phyloP scores from a whole-genome alignment of 1,139 yeast genomes.

The Blastobotrys persicus region DNA sequence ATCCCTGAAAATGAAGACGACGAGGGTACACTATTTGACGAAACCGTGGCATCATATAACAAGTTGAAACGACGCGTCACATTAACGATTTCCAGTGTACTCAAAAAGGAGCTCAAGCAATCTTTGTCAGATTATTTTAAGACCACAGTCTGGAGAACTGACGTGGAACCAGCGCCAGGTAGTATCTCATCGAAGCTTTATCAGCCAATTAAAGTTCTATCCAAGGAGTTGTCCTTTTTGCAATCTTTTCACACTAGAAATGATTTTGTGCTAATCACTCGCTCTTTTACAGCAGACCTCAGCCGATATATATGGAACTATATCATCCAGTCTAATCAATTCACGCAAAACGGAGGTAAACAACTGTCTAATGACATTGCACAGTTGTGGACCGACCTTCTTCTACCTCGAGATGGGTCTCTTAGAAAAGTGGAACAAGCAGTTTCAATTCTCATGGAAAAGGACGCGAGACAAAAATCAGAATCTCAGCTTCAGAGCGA shows the following conservation, averaged over 20 bases:
- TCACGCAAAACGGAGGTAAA: constrained; percentile 52
- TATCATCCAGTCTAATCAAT: constrained; percentile 62
- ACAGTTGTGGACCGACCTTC: constrained; percentile 40
- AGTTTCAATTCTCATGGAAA: constrained; percentile 23
- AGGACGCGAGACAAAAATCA: constrained; percentile 2
- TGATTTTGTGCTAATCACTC: constrained; percentile 29
- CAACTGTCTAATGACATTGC: constrained; percentile 58
- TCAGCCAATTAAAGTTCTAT: constrained; percentile 39
- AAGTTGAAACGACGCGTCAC: constrained; percentile 43
- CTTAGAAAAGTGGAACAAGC: constrained; percentile 26
- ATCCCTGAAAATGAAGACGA: constrained; percentile 32
- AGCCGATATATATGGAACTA: constrained; percentile 54
- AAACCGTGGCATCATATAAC: constrained; percentile 49
- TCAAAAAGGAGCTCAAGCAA: constrained; percentile 50
- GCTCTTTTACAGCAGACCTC: constrained; percentile 46
- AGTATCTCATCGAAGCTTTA: constrained; percentile 39
- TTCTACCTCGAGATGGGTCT: constrained; percentile 34
- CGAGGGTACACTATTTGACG: constrained; percentile 54
- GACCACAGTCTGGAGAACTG: constrained; percentile 29
- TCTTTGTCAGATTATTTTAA: constrained; percentile 54
- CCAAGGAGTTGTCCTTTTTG: constrained; percentile 41
- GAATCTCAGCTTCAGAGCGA: constrained; percentile 12
- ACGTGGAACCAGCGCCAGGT: constrained; percentile 17
- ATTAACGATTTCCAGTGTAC: constrained; percentile 44
- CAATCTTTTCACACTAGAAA: constrained; percentile 37